Base-by-base conservation (phyloP, 768 basidiomycete genomes). In the Tricholoma flavovirens region DNA sequence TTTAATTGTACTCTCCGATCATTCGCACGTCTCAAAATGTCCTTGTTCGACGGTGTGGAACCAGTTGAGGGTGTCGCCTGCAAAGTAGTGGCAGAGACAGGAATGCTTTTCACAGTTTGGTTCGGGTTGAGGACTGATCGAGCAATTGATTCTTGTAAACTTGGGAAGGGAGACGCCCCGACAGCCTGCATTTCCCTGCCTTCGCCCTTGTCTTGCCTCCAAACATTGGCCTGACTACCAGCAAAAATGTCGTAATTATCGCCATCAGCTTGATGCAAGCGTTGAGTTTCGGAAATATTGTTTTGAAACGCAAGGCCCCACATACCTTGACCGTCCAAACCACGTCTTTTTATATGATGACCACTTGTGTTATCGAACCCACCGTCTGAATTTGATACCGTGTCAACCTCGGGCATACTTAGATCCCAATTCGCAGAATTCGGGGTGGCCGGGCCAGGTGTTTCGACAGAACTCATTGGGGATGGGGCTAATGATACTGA, bases 1-100 rank as follows among this genome's bases (percentile, higher is more conserved):
- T 71, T 70, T 35, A 91, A 60, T 60, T 80, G 73, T 54, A 70
- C 68, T 56, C 81, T 78, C 62, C 80, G 75, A 61, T 81, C 80
- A 53, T 70, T 74, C 12, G 86, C 87, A 12, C 77, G 76, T 43
- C 66, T 71, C 30, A 90, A 57, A 19, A 85, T 69, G 10, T 76
- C 78, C 59, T 73, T 78, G 49, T 70, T 67, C 53, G 60, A 58
- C n/a, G 60, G 36, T 29, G 36, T 49, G 15, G 24, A 17, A n/a
- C 15, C 2, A 4, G 21, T 24, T 9, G n/a, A 21, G 3, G 55
- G 35, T n/a, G 22, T 19, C 29, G 26, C 30, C 22, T 5, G 40
- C 4, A 24, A 21, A 17, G 30, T 51, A 15, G 33, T 35, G 21
- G 32, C 29, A n/a, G 43, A 33, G 6, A 5, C 32, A 11, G 5